Evolutionary conservation across 2,329 filamentous ascomycete genomes (phyloP).

Genomic region (Cladosporium austrohemisphaericum): DNA sequence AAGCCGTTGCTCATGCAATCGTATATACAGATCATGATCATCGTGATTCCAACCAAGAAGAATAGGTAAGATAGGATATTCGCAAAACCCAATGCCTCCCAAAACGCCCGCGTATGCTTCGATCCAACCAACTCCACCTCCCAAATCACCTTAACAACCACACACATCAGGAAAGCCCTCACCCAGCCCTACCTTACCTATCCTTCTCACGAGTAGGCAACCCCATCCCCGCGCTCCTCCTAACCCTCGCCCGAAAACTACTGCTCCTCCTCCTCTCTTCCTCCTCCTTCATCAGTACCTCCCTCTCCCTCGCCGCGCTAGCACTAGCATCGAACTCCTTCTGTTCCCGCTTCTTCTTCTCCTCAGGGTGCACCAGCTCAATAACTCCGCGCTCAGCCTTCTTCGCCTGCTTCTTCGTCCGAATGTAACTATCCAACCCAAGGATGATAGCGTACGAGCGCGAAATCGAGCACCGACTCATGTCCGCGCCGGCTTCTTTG

Average conservation of each 20-base stretch:
- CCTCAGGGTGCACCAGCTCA: conserved; percentile 60
- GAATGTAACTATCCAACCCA: conserved; percentile 75
- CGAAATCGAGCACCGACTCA: conserved; percentile 72
- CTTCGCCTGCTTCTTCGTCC: conserved; percentile 64
- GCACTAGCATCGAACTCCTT: conserved; percentile 56
- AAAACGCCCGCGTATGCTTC: too few relatives aligned
- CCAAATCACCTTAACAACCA: too few relatives aligned
- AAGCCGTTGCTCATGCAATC: too few relatives aligned
- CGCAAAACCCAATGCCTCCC: too few relatives aligned
- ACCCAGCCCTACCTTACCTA: not conserved
- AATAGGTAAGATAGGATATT: too few relatives aligned
- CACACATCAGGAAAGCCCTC: too few relatives aligned
- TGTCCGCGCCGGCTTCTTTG: conserved; percentile 70
- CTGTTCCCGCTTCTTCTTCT: conserved; percentile 46
- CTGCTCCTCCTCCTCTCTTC: conserved; percentile 25
- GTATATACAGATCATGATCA: too few relatives aligned
- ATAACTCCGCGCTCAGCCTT: conserved; percentile 51
- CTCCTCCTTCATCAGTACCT: conserved; percentile 40
- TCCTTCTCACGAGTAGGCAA: not conserved
- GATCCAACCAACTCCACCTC: too few relatives aligned
- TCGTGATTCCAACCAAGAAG: too few relatives aligned
- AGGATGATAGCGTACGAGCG: conserved; percentile 78
- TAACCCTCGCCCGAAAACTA: not conserved
- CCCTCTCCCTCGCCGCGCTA: conserved; percentile 59
- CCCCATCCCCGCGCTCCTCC: not conserved